Conservation (phyloP, 2,329 filamentous ascomycete genomes). For the Ceratocystis cubensis region DNA sequence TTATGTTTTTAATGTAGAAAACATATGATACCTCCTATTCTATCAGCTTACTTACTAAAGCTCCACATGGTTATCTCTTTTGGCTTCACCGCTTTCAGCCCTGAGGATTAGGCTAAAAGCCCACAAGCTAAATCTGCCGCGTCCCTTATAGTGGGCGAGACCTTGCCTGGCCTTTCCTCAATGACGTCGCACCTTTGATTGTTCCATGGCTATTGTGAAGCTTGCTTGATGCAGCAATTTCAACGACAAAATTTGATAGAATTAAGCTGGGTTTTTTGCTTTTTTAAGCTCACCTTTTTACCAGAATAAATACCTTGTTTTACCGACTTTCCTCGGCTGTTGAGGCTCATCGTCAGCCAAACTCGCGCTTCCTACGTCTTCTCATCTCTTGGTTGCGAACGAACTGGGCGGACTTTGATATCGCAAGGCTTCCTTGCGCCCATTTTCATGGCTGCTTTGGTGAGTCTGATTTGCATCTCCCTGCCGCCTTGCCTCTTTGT, state of each 20-base stretch:
- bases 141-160: neutral
- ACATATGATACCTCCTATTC: no score
- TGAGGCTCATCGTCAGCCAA: neutral
- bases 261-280: neutral
- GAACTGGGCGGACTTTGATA: neutral
- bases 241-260: neutral
- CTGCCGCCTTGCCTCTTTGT: neutral
- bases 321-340: neutral
- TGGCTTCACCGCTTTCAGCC: slow-evolving; percentile 9
- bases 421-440: slow-evolving; percentile 8
- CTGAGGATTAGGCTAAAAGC: neutral
- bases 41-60: neutral
- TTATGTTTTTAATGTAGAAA: no score
- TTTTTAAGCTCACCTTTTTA: neutral
- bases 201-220: neutral
- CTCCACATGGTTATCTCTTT: neutral
- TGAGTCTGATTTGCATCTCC: slow-evolving; percentile 4
- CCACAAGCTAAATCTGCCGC: neutral
- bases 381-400: neutral
- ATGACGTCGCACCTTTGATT: neutral
- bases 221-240: neutral
- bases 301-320: neutral
- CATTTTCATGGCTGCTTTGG: slow-evolving; percentile 19
- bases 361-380: neutral
- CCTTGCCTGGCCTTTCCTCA: neutral